Evolutionary conservation across 2,329 filamentous ascomycete species (phyloP), one percentile per base, ranked within the genome.

Genomic region (Nannizziopsis barbatae): DNA sequence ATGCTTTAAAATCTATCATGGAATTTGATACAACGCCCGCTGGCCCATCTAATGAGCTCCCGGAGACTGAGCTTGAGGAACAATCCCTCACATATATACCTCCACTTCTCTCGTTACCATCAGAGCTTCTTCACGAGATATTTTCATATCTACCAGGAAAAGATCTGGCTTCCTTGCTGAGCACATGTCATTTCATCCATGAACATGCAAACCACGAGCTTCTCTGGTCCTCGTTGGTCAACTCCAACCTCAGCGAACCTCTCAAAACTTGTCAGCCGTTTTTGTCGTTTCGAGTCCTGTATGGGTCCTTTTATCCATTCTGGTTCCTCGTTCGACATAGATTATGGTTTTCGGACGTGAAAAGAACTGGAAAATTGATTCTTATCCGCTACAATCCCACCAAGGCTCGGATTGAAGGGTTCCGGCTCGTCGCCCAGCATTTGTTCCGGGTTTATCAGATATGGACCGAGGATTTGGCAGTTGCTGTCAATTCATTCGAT

Each of bases 261-360:
- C 66, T 88, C 22, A 64, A 66, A 1, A 71, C 73, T 1, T 71
- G 81, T 0, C 73, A 72, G 5, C 81, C 82, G 5, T 81, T 75
- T 58, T 56, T 67, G 1, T 80, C 73, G 18, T 95, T 81, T 65
- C 78, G 77, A 50, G 75, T 83, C 20, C 75, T 95, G 2, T 95
- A 84, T 62, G 69, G 75, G 37, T 74, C 80, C 15, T 84, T 92
- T 61, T 76, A 92, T 54, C 82, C 83, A 0, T 79, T 82, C 57
- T 95, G 89, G 89, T 95, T 94, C 59, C 71, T 95, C 1, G 74
- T 85, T 0, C 79, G 77, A 45, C 73, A 85, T 61, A 89, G 85
- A 64, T 71, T 95, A 54, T 95, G 89, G 89, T 90, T 95, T 60
- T 77, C 80, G 51, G 86, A 95, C 63, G 75, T 72, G 1, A 75